These are phyloP conservation scores for Sextonia rubra DNA, from an alignment of 164 flowering plant species.

Conservation along the genomic window DNA sequence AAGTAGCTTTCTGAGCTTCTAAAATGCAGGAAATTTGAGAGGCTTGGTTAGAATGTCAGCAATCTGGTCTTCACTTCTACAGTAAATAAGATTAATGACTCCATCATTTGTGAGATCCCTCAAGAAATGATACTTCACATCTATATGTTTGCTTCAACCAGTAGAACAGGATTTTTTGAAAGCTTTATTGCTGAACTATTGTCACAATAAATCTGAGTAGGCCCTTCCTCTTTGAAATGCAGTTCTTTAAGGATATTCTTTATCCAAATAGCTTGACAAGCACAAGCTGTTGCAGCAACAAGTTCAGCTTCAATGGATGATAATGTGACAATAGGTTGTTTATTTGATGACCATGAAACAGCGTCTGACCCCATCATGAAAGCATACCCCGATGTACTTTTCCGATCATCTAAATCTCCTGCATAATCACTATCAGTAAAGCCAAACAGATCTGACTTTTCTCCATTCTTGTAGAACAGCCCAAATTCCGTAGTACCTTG, in stretches of 20 bases:
- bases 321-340: too few species aligned
- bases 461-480: too few species aligned
- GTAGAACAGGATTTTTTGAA: not conserved
- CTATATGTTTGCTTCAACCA: conserved; percentile 1
- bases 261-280: not conserved
- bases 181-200: not conserved
- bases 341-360: too few species aligned
- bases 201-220: conserved; percentile 3
- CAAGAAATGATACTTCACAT: not conserved
- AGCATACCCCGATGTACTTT: too few species aligned
- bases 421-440: too few species aligned
- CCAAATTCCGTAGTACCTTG: too few species aligned
- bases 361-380: too few species aligned
- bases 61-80: too few species aligned
- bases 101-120: conserved; percentile 2
- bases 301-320: too few species aligned
- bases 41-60: not conserved
- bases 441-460: too few species aligned
- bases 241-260: not conserved
- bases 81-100: too few species aligned
- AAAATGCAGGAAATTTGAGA: conserved; percentile 1
- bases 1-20: not conserved
- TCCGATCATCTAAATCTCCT: too few species aligned
- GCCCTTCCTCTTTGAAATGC: not conserved
- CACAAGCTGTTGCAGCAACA: not conserved